Base-by-base conservation (phyloP, 345 rosid species). In the Eucalyptus leucophloia region DNA sequence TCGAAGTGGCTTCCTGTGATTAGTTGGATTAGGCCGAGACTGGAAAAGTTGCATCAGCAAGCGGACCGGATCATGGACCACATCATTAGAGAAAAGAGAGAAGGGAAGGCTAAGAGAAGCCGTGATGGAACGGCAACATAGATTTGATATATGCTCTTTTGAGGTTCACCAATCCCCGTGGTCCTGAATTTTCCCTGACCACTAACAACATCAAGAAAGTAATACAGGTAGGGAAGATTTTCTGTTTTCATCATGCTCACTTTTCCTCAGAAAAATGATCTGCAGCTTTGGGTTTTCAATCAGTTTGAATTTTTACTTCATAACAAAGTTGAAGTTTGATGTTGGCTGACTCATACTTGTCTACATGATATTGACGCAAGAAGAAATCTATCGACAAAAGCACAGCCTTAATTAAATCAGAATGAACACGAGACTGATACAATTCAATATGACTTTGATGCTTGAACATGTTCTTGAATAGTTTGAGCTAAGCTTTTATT, bases 111-210 rank as follows among this genome's bases (percentile, higher is more conserved):
- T 4, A 62, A 32, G 15, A 88, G 4, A 19, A 44, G 50, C 3
- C n/a, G 18, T 16, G 65, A 30, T 12, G 82, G 23, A 17, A 86
- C 81, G 19, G 23, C 15, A 45, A n/a, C 8, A 65, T 88, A 9
- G 92, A 92, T 92, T 88, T 94, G 32, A 56, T 94, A 6, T 90
- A 92, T 89, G 91, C 90, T 81, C 94, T 93, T 37, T 77, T 93
- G 77, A 89, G 88, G 17, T 58, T 91, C 42, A 92, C 91, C n/a
- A 80, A 90, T 16, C 26, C 65, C 42, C 89, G 89, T 4, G 88
- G 90, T 17, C 86, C 26, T 53, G 92, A 91, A 8, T 69, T 90
- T 83, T 87, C 89, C 49, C 47, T 93, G 5, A 60, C 88, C 11
- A 81, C 54, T 3, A 80, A 90, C n/a, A 88, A 86, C 90, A 89